These are phyloP conservation scores for Entrophospora sp. DNA, from an alignment of 192 early-diverging fungal genomes.

Conservation along the genomic window DNA sequence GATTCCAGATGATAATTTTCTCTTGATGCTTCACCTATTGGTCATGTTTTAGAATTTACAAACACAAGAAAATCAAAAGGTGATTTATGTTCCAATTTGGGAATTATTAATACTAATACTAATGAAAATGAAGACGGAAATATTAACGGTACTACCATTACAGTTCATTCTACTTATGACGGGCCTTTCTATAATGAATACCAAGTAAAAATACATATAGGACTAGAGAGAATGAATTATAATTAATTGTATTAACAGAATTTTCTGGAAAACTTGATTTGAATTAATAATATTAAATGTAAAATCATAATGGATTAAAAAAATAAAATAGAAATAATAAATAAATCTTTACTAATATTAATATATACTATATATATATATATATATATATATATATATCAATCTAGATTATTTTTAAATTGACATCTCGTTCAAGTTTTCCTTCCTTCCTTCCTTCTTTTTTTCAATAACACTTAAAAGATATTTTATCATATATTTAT, in stretches of 20 bases:
- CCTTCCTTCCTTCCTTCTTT: conserved; percentile 16
- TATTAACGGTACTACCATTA: not conserved
- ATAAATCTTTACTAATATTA: not conserved
- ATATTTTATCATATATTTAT: conserved; percentile 67
- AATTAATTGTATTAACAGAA: too few relatives aligned
- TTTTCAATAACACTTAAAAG: conserved; percentile 38
- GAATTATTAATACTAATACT: conserved; percentile 34
- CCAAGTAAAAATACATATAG: too few relatives aligned
- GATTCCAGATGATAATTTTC: conserved; percentile 74
- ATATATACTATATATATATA: too few relatives aligned
- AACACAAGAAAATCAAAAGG: conserved; percentile 55
- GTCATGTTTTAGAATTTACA: conserved; percentile 65
- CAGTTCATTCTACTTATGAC: conserved; percentile 21
- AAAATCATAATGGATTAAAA: too few relatives aligned
- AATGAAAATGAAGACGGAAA: not conserved
- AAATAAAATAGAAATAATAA: too few relatives aligned
- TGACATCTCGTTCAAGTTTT: not conserved
- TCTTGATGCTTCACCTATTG: conserved; percentile 81
- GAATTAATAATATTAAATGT: too few relatives aligned
- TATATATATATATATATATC: too few relatives aligned
- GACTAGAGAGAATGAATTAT: too few relatives aligned
- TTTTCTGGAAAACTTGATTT: too few relatives aligned
- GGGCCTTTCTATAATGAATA: too few relatives aligned
- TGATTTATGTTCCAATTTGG: conserved; percentile 73
- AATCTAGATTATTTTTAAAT: not conserved